These are phyloP conservation scores for Dendrocalamus sinicus DNA, from an alignment of 176 grass and related monocot species.

Conservation along the genomic window DNA sequence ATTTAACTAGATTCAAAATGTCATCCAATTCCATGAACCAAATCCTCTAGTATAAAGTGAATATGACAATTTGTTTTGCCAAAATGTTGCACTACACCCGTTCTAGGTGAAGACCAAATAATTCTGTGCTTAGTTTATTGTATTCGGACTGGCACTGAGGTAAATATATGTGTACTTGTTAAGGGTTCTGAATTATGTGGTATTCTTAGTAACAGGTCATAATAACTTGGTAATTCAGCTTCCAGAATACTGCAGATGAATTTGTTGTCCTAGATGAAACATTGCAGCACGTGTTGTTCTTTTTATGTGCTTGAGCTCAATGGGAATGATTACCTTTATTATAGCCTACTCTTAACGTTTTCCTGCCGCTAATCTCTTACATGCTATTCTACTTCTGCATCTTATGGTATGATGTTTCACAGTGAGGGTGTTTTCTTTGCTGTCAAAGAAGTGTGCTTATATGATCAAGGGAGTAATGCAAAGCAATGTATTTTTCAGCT, in stretches of 20 bases:
- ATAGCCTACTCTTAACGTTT: neutral
- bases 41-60: neutral
- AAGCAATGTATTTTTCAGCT: constrained; percentile 91
- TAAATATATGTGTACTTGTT: neutral
- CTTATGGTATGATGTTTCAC: constrained; percentile 44
- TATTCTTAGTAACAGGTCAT: neutral
- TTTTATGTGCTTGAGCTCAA: neutral
- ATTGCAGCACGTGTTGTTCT: neutral
- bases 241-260: neutral
- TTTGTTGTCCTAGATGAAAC: neutral
- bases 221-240: constrained; percentile 23
- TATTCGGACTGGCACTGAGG: neutral
- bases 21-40: constrained; percentile 5
- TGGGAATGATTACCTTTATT: constrained; percentile 21
- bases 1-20: neutral
- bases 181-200: constrained; percentile 27
- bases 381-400: constrained; percentile 18
- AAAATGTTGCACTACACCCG: constrained; percentile 13
- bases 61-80: neutral
- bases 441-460: constrained; percentile 91
- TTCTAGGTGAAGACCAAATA: neutral
- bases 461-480: constrained; percentile 81
- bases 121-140: neutral
- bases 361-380: neutral
- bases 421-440: constrained; percentile 98